A percentile compares a stretch with the other conserved stretches of the same genome.
Conservation (phyloP, 306 rosid genomes). For the Castanea mollissima region DNA sequence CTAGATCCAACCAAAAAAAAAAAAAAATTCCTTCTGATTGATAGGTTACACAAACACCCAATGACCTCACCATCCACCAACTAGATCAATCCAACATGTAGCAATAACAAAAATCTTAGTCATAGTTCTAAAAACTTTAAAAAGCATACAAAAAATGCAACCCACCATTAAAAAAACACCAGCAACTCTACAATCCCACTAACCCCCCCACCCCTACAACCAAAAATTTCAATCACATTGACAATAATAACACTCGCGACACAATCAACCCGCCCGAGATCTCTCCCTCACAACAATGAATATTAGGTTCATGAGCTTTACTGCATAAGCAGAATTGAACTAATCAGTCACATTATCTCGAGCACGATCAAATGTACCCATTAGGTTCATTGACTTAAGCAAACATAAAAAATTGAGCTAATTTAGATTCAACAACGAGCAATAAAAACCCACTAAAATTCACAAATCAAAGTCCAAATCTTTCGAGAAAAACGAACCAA, state of each 20-base stretch:
- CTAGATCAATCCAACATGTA: too few species aligned
- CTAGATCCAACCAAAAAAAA: neutral
- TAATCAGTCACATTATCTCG: too few species aligned
- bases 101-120: neutral
- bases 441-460: neutral
- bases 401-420: neutral
- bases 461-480: slow-evolving; percentile 6
- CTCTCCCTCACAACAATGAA: neutral
- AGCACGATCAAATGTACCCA: neutral
- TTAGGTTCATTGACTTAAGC: neutral
- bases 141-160: neutral
- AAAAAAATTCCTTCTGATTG: too few species aligned
- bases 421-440: neutral
- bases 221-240: neutral
- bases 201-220: neutral
- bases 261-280: slow-evolving; percentile 25
- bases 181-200: neutral
- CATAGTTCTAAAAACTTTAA: neutral
- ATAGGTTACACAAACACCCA: too few species aligned
- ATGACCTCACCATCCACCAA: too few species aligned
- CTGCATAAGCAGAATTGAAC: too few species aligned
- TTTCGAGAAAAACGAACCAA: neutral
- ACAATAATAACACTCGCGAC: slow-evolving; percentile 8
- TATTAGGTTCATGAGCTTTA: too few species aligned
- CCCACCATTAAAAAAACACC: neutral